Percentiles rank a stretch among this genome's conserved stretches.
Evolutionary conservation across 495 filamentous ascomycete genomes (phyloP).

Genomic region (Penicillium antarcticum): DNA sequence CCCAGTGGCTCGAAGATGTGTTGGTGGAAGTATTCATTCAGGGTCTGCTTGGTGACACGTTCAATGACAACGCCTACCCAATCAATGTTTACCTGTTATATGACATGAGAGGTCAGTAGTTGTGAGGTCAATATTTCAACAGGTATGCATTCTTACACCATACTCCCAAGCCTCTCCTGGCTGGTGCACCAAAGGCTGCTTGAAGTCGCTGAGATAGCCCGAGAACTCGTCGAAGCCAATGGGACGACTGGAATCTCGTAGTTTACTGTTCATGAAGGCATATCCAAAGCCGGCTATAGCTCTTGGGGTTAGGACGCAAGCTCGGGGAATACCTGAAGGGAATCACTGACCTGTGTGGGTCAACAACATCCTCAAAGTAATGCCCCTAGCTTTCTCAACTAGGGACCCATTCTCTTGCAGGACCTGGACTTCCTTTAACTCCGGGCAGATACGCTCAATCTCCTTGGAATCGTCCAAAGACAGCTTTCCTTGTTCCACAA

Average conservation of each 20-base stretch:
- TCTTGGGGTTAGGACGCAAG: no score
- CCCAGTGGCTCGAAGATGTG: slow-evolving; percentile 57
- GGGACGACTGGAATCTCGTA: slow-evolving; percentile 43
- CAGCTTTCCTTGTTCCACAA: slow-evolving; percentile 54
- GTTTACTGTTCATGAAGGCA: slow-evolving; percentile 50
- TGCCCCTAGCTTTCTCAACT: slow-evolving; percentile 48
- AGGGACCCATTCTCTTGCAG: slow-evolving; percentile 42
- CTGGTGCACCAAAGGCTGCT: slow-evolving; percentile 50
- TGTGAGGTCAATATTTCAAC: not conserved
- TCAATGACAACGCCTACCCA: slow-evolving; percentile 59
- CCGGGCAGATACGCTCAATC: slow-evolving; percentile 47
- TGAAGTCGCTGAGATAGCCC: slow-evolving; percentile 38
- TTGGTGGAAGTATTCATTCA: slow-evolving; percentile 55
- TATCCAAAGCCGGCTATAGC: slow-evolving; percentile 45
- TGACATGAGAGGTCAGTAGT: not conserved
- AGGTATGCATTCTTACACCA: slow-evolving; percentile 39
- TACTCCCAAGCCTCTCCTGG: slow-evolving; percentile 58
- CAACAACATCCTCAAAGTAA: slow-evolving; percentile 62
- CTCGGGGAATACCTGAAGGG: slow-evolving; percentile 20
- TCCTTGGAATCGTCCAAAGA: slow-evolving; percentile 48
- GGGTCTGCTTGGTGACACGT: slow-evolving; percentile 43
- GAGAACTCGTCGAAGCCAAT: slow-evolving; percentile 54
- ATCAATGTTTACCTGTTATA: slow-evolving; percentile 48
- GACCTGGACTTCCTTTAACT: slow-evolving; percentile 48
- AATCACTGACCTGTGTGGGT: slow-evolving; percentile 42